phyloP scores from a whole-genome alignment of 2,329 filamentous ascomycete species.

The Ceratocystis variospora region DNA sequence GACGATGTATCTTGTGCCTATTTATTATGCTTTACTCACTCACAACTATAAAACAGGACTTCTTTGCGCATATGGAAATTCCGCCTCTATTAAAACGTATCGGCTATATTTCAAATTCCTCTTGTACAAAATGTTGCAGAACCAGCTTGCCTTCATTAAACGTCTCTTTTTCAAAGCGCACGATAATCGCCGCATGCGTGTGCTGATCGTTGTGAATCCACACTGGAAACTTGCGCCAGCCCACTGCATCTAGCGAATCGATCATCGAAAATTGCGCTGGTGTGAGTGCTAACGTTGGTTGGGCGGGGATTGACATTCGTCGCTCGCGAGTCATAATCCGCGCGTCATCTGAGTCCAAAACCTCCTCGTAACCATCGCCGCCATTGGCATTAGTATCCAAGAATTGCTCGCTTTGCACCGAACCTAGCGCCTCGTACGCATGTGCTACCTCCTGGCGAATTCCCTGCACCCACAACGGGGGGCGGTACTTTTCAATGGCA shows the following conservation, averaged over 20 bases:
- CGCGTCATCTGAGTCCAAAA: constrained; percentile 27
- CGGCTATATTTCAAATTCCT: constrained; percentile 43
- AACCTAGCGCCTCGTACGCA: constrained; percentile 60
- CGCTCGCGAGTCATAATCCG: constrained; percentile 31
- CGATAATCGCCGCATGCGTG: constrained; percentile 81
- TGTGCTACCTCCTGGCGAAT: constrained; percentile 65
- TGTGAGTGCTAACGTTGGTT: constrained; percentile 62
- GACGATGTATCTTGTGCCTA: neutral
- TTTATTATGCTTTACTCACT: neutral
- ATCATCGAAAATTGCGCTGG: constrained; percentile 77
- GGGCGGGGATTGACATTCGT: constrained; percentile 30
- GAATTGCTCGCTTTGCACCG: constrained; percentile 56
- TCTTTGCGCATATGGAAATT: neutral
- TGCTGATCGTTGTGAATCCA: constrained; percentile 67
- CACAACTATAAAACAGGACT: neutral
- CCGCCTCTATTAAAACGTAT: neutral
- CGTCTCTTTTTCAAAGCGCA: constrained; percentile 50
- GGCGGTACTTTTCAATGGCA: constrained; percentile 55
- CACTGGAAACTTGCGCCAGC: constrained; percentile 53
- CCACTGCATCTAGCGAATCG: constrained; percentile 52
- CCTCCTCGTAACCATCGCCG: constrained; percentile 27
- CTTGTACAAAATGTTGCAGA: constrained; percentile 64
- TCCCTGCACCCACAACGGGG: constrained; percentile 62
- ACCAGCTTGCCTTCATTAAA: constrained; percentile 70
- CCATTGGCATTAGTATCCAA: constrained; percentile 45